Conservation (phyloP, 2,329 filamentous ascomycete genomes). For the Microdochium paspali region DNA sequence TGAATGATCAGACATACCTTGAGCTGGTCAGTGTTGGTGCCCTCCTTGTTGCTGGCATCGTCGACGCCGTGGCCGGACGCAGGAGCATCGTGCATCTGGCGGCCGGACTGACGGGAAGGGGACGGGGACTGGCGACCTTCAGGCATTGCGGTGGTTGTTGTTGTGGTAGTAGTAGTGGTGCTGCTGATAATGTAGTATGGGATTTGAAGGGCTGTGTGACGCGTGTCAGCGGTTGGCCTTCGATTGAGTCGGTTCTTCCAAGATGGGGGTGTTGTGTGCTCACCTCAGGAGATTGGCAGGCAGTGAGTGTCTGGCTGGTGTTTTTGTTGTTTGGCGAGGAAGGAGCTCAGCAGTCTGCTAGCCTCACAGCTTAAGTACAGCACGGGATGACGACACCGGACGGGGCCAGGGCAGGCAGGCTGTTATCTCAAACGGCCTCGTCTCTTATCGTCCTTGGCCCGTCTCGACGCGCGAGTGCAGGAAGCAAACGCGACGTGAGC, state of each 20-base stretch:
- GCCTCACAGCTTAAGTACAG: background rate
- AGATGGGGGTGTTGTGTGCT: background rate
- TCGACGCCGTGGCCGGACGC: constrained; percentile 49
- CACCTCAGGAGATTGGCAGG: too few species aligned
- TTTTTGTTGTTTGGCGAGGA: background rate
- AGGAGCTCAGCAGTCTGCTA: background rate
- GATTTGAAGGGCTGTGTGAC: background rate
- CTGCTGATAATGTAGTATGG: too few species aligned
- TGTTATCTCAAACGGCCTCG: too few species aligned
- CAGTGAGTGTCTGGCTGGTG: background rate
- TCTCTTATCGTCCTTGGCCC: too few species aligned
- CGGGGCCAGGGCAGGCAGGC: background rate
- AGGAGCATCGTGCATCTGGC: constrained; percentile 51
- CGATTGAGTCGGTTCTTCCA: too few species aligned
- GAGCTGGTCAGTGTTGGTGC: constrained; percentile 41
- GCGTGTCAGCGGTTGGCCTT: too few species aligned
- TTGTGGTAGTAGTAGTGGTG: too few species aligned
- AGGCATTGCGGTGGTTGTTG: constrained; percentile 47
- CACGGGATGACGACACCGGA: background rate
- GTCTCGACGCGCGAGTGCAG: too few species aligned
- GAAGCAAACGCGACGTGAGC: too few species aligned
- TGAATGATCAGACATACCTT: constrained; percentile 23
- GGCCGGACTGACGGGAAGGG: constrained; percentile 56
- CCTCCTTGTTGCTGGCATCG: constrained; percentile 42
- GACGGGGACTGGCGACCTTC: constrained; percentile 70